Evolutionary conservation across 1,139 yeast genomes (phyloP).

Genomic region (Pneumocystis sp.): DNA sequence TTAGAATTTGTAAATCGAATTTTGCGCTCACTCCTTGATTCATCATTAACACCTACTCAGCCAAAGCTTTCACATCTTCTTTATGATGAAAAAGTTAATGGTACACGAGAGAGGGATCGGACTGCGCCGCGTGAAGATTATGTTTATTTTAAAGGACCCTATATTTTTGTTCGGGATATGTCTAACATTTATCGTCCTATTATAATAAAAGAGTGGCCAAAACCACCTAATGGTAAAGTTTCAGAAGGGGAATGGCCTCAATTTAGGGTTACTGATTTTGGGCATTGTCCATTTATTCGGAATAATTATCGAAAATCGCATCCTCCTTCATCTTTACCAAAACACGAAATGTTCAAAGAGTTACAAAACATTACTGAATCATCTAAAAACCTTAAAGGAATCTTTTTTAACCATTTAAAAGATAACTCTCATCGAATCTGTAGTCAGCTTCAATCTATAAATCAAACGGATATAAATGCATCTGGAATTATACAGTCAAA

Average conservation of each 20-base stretch:
- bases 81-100: constrained; percentile 71
- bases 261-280: constrained; percentile 23
- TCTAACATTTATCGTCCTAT: constrained; percentile 69
- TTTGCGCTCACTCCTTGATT: constrained; percentile 53
- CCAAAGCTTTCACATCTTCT: constrained; percentile 45
- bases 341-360: not conserved
- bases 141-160: constrained; percentile 63
- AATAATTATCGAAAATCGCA: constrained; percentile 23
- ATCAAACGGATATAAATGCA: constrained; percentile 4
- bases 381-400: not conserved
- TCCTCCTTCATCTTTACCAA: not conserved
- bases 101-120: constrained; percentile 76
- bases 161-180: constrained; percentile 66
- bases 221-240: constrained; percentile 29
- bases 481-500: constrained; percentile 8
- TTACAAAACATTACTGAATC: not conserved
- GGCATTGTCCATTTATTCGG: constrained; percentile 56
- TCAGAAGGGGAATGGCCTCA: constrained; percentile 41
- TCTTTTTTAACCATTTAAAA: not conserved
- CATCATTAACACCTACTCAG: constrained; percentile 6
- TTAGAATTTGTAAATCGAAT: constrained; percentile 51
- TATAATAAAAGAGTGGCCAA: constrained; percentile 65
- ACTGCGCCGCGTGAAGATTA: constrained; percentile 71
- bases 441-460: constrained; percentile 6
- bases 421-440: not conserved